phyloP scores from a whole-genome alignment of 306 rosid species.

The Vigna reflexopilosa region DNA sequence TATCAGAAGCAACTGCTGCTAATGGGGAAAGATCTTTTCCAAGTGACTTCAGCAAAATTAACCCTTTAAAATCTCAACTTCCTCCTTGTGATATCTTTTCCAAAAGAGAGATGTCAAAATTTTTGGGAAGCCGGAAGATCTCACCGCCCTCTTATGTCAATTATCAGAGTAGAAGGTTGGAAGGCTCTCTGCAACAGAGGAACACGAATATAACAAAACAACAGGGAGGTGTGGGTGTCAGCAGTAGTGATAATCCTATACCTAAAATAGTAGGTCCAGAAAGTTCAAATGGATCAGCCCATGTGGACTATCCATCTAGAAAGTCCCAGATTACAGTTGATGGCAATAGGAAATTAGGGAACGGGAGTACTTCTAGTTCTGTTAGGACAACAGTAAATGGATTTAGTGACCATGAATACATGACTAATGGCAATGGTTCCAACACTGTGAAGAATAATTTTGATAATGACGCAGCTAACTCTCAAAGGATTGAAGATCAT shows the following conservation, averaged over 20 bases:
- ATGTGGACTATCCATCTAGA: conserved; percentile 47
- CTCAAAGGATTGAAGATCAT: conserved; percentile 47
- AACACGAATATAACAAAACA: conserved; percentile 42
- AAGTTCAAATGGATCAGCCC: conserved; percentile 51
- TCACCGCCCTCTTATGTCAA: conserved; percentile 63
- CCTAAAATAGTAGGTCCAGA: conserved; percentile 49
- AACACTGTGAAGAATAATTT: conserved; percentile 39
- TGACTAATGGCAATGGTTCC: conserved; percentile 41
- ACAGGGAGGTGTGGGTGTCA: conserved; percentile 38
- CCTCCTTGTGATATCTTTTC: conserved; percentile 83
- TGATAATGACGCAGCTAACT: conserved; percentile 47
- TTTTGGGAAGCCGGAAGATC: conserved; percentile 64
- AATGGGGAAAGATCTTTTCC: conserved; percentile 51
- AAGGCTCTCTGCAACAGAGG: conserved; percentile 53
- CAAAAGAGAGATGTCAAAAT: conserved; percentile 73
- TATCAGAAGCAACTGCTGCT: conserved; percentile 52
- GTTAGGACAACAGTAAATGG: conserved; percentile 54
- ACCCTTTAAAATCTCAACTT: conserved; percentile 83
- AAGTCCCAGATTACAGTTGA: conserved; percentile 48
- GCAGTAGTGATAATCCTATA: conserved; percentile 42
- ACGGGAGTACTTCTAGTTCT: conserved; percentile 52
- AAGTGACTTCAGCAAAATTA: conserved; percentile 51
- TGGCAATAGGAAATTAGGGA: conserved; percentile 48
- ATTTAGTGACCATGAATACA: conserved; percentile 49
- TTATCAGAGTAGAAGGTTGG: conserved; percentile 56